A percentile compares a stretch with the other conserved stretches of the same genome.
phyloP scores from a whole-genome alignment of 306 rosid species.

The Rosa persica region DNA sequence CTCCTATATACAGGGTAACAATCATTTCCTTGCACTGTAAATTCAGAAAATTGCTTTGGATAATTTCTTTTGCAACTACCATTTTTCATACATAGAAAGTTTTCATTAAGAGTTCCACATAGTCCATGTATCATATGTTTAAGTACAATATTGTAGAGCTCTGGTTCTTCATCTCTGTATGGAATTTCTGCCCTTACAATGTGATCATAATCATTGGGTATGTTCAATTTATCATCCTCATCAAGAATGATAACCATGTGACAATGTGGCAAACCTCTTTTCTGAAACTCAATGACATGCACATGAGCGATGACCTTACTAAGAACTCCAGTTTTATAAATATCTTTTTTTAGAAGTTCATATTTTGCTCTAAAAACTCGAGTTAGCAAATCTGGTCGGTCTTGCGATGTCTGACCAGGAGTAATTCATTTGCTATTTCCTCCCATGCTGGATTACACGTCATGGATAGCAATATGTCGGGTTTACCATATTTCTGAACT shows the following conservation, averaged over 20 bases:
- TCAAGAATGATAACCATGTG: not conserved
- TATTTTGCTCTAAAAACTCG: not conserved
- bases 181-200: not conserved
- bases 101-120: not conserved
- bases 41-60: not conserved
- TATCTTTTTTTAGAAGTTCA: not conserved
- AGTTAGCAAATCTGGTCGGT: not conserved
- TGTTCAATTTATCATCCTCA: not conserved
- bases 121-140: not conserved
- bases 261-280: not conserved
- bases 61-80: not conserved
- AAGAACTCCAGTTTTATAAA: not conserved
- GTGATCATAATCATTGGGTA: not conserved
- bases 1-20: not conserved
- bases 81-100: not conserved
- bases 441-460: not conserved
- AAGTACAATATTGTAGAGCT: not conserved
- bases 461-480: not conserved
- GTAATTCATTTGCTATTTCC: not conserved
- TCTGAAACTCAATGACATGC: conserved; percentile 1
- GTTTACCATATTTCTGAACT: not conserved
- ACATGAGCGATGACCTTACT: not conserved
- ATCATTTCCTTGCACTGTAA: not conserved
- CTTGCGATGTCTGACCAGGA: not conserved
- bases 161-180: not conserved